Evolutionary conservation across 768 basidiomycete genomes (phyloP), one percentile per base, ranked within the genome.

Genomic region (Galerina sulciceps): DNA sequence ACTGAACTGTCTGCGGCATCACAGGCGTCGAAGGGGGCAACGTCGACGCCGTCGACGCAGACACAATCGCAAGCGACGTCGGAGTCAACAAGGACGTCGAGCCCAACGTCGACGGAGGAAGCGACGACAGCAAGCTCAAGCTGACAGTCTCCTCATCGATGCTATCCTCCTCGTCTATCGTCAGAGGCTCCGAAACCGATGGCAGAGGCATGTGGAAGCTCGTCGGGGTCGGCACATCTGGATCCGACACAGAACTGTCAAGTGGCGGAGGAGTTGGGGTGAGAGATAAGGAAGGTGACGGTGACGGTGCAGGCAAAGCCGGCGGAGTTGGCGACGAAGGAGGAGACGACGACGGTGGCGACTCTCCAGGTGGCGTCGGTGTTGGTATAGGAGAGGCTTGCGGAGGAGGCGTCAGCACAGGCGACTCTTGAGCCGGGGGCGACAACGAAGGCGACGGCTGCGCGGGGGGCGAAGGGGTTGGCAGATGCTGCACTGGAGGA

Each of bases 201-300:
- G 65, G 60, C 8, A 66, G 52, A 1, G 69, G 67, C 37, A 69
- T 65, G 10, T 62, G 71, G 35, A 73, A 53, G 0, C 77, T 74
- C 2, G 73, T 73, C 1, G 78, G 76, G 0, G 77, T 77, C 5
- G 66, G 61, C 6, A 69, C 64, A 48, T 71, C 60, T 38, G 58
- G 40, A 18, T 59, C 60, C 2, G 59, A 51, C 4, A 46, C 57
- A 13, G 61, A 58, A 14, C 55, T 57, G 3, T 57, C 57, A 15
- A 65, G 41, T n/a, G 67, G 65, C 26, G 65, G 43, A 0, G 61
- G 64, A 5, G 64, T 54, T n/a, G 65, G 61, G 6, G 57, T 47
- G 11, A 63, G 55, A 11, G 66, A 49, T 8, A 57, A 60, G 15
- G 56, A 35, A 14, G 60, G 40, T 1, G 55, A 42, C 20, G 41